Evolutionary conservation across 2,329 filamentous ascomycete species (phyloP), one percentile per base, ranked within the genome.

Genomic region (Colletotrichum spaethianum): DNA sequence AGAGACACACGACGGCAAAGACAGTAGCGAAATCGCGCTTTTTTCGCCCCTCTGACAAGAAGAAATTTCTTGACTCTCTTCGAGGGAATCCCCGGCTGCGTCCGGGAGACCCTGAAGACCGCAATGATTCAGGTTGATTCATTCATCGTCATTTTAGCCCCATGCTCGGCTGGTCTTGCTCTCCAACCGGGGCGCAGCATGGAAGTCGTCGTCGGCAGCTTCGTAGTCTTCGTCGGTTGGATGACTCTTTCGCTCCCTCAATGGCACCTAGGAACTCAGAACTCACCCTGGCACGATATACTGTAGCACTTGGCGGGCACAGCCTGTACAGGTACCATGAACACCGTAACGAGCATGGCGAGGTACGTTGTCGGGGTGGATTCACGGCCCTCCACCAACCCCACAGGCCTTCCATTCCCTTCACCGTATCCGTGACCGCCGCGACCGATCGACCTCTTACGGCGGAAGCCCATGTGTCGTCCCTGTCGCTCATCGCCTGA

Each of bases 401-500:
- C 44, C 31, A 52, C n/a, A 23, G 18, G 33, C 4, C 53, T 26
- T 9, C 11, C 42, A 9, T 7, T 16, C 33, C 59, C 53, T 59
- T 69, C 64, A 72, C 69, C 65, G 65, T 69, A 63, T 68, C 69
- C 65, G 60, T 42, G 69, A 56, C 68, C 64, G 64, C 59, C 44
- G 59, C 57, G 69, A 57, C 64, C 31, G 59, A 63, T 63, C 65
- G 64, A 44, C 52, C 42, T 50, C 18, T 50, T 59, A 57, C 69
- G 65, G 59, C 55, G 56, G 55, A 60, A 66, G 38, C 48, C 66
- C 56, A 65, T 73, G 66, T 73, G 66, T 40, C 40, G 70, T 73
- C 60, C 70, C 70, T 73, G 70, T 73, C 67, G 70, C 67, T 71
- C 70, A 73, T 57, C 36, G 38, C 70, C 70, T 48, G 61, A 64